These are phyloP conservation scores for Candida pseudoglaebosa DNA, from an alignment of 805 yeast species.

Conservation along the genomic window DNA sequence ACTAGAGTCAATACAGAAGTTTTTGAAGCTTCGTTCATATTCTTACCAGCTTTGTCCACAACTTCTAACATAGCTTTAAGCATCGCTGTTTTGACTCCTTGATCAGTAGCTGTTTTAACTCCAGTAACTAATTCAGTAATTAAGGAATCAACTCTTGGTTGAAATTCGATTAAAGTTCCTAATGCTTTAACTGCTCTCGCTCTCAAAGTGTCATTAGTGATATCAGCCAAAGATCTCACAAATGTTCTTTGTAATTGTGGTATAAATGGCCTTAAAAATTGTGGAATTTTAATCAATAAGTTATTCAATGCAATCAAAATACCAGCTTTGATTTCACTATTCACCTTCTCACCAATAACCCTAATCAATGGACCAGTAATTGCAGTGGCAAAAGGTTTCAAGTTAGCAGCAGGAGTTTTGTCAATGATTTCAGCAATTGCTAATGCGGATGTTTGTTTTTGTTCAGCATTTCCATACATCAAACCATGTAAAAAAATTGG, in stretches of 20 bases:
- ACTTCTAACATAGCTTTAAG: conserved; percentile 81
- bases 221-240: conserved; percentile 84
- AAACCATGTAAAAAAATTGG: conserved; percentile 94
- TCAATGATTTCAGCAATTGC: conserved; percentile 86
- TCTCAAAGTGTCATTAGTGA: conserved; percentile 67
- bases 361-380: conserved; percentile 98
- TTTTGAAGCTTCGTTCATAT: conserved; percentile 73
- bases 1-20: conserved; percentile 64
- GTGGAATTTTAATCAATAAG: conserved; percentile 79
- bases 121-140: conserved; percentile 79
- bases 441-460: conserved; percentile 80
- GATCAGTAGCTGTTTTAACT: conserved; percentile 59
- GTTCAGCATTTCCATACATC: conserved; percentile 85
- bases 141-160: conserved; percentile 91
- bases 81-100: conserved; percentile 81
- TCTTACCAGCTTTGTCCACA: conserved; percentile 71
- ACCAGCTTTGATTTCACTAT: conserved; percentile 91
- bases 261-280: conserved; percentile 87
- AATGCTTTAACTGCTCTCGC: conserved; percentile 84
- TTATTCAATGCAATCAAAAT: conserved; percentile 79
- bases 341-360: conserved; percentile 93
- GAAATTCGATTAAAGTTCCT: conserved; percentile 82
- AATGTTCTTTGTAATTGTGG: conserved; percentile 98
- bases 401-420: conserved; percentile 75
- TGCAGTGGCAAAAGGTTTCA: conserved; percentile 85